Evolutionary conservation across 2,329 filamentous ascomycete species (phyloP), one percentile per base, ranked within the genome.

Genomic region (Colletotrichum lini): DNA sequence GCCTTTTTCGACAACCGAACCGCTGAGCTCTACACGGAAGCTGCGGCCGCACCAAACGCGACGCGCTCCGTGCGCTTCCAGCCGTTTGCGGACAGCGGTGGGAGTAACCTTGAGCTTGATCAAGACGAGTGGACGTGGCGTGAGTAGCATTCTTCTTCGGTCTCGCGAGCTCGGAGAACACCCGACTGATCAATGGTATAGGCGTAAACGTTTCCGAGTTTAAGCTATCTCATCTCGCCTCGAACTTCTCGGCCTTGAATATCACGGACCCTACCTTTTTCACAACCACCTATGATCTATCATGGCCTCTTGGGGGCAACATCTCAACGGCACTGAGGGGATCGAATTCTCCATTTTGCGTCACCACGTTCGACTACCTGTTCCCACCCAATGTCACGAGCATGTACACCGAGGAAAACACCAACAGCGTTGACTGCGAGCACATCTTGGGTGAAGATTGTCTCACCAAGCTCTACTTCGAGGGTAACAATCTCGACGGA

Each of bases 321-420:
- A 18, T 71, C 2, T 53, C 64, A 15, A 9, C 47, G 4, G 65
- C 35, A 18, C 23, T 71, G 10, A 7, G 42, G 4, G 56, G 56
- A 5, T 56, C 64, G 7, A 38, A 40, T n/a, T 16, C 30, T 2
- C 65, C 68, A 2, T 67, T 71, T 7, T 71, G 68, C 52, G 38
- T 68, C n/a, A 61, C 65, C 15, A 18, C 45, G 0, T 45, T 50
- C 16, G 15, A 61, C 35, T 40, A 49, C 75, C 15, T 68, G 63
- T 21, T 71, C 73, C n/a, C 72, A 62, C 9, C 75, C 15, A 71
- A 71, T 45, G 57, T 71, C n/a, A 68, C 64, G 2, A 44, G 30
- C 16, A 38, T 63, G 18, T 71, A 52, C 44, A 58, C 50, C 21
- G 44, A 57, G 12, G 44, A 58, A 12, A 42, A 68, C 30, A 4